These are phyloP conservation scores for Pleomassaria siparia DNA, from an alignment of 2,329 filamentous ascomycete species.

Conservation along the genomic window DNA sequence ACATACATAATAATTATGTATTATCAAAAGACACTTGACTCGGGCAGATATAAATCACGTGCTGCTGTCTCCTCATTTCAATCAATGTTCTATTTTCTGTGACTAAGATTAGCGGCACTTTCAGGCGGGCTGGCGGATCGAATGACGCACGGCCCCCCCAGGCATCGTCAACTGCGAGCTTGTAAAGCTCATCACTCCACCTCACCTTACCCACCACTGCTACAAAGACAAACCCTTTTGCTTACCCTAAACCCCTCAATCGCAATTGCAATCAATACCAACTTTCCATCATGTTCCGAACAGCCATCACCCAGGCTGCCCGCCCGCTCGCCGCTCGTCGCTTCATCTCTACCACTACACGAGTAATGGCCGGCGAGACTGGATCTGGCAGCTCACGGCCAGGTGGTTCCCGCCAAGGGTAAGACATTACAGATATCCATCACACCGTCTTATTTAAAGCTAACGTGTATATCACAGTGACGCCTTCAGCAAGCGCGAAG, in stretches of 20 bases:
- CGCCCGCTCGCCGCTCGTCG: slow-evolving; percentile 41
- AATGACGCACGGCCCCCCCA: slow-evolving; percentile 1
- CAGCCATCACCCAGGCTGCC: slow-evolving; percentile 43
- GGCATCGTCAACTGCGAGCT: neutral
- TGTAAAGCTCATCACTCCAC: slow-evolving; percentile 10
- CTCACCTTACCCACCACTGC: slow-evolving; percentile 13
- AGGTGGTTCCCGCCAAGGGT: slow-evolving; percentile 43
- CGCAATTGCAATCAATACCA: slow-evolving; percentile 10
- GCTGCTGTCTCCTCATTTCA: neutral
- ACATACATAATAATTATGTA: too few relatives aligned
- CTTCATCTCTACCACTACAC: slow-evolving; percentile 47
- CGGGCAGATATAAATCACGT: too few relatives aligned
- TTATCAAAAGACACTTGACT: too few relatives aligned
- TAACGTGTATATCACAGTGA: slow-evolving; percentile 60
- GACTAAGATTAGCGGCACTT: too few relatives aligned
- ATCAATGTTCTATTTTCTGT: too few relatives aligned
- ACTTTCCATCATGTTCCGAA: slow-evolving; percentile 38
- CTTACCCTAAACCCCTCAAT: slow-evolving; percentile 2
- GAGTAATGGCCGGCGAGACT: slow-evolving; percentile 49
- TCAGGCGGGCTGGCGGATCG: too few relatives aligned
- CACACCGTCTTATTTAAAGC: neutral
- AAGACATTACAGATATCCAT: slow-evolving; percentile 10
- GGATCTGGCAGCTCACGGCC: slow-evolving; percentile 46
- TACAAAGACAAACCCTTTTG: slow-evolving; percentile 19
- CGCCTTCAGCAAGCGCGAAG: slow-evolving; percentile 88